Base-by-base conservation (phyloP, 2,329 filamentous ascomycete species). In the Lachnellula occidentalis region DNA sequence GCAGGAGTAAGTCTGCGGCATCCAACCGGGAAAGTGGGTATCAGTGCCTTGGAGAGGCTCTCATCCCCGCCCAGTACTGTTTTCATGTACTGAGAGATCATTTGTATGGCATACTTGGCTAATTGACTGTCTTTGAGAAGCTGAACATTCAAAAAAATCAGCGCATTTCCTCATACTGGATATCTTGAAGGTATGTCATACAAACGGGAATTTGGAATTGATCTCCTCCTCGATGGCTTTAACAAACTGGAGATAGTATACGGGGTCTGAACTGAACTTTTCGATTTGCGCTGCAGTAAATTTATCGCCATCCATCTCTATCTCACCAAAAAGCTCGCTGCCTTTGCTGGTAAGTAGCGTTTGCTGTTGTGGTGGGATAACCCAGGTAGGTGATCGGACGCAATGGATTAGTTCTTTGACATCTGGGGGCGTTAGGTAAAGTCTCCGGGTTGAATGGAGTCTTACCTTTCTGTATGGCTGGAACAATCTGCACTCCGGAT, bases 401-500 rank as follows among this genome's bases (percentile, higher is more conserved):
- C 72, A 66, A 50, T 74, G 77, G 2, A 71, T 76, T 6, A 75
- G 60, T 49, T 73, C 68, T 37, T 70, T 67, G 21, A 73, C 71
- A 21, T 67, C 66, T 72, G n/a, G 1, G 9, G 3, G 37, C 22
- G 14, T 24, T 34, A 5, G 22, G 48, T 34, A 50, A 21, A 34
- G 21, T 8, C n/a, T n/a, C 31, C 14, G 47, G 24, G 24, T 24
- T 24, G 24, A 48, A 19, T 37, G 34, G 46, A 24, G 19, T 21
- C 19, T 55, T 49, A 62, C 58, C 54, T 50, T 53, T 53, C 22
- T 62, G 76, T 34, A 80, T 63, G 4, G 62, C 66, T 1, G 77
- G 77, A 7, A 80, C 69, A 51, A 80, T 78, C 56, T 81, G 78
- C 55, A 80, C 78, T 2, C 72, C 74, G 55, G 75, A 77, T 8